Evolutionary conservation across 1,139 yeast genomes (phyloP).

Genomic region (Torulaspora pretoriensis): DNA sequence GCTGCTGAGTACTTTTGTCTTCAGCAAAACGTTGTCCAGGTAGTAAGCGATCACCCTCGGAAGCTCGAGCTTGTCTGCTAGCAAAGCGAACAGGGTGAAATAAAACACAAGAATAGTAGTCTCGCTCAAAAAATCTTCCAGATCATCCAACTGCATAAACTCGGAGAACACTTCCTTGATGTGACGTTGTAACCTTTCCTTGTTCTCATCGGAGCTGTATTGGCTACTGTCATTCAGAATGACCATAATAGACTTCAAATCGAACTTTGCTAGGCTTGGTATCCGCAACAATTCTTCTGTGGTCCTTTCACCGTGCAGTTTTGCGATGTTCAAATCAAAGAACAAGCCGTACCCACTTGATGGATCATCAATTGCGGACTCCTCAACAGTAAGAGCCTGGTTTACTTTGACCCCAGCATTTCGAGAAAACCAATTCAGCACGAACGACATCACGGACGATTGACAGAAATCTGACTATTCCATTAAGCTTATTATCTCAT

Average conservation of each 20-base stretch:
- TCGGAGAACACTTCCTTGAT: constrained; percentile 21
- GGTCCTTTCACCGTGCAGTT: constrained; percentile 15
- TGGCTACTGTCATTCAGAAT: constrained; percentile 21
- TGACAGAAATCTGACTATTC: too few relatives aligned
- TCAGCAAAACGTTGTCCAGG: constrained; percentile 25
- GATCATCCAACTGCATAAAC: constrained; percentile 13
- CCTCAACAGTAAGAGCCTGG: constrained; percentile 11
- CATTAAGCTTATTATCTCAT: background rate
- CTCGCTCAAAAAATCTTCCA: constrained; percentile 13
- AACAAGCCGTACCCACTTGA: constrained; percentile 34
- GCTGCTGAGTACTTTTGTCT: constrained; percentile 24
- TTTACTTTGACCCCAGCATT: constrained; percentile 13
- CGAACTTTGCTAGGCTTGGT: constrained; percentile 36
- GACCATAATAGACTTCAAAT: constrained; percentile 35
- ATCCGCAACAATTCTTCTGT: constrained; percentile 39
- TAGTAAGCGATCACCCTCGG: constrained; percentile 22
- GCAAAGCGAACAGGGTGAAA: constrained; percentile 21
- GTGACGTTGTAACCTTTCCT: constrained; percentile 26
- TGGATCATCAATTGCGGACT: constrained; percentile 15
- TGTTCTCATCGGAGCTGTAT: constrained; percentile 17
- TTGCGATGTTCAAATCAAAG: constrained; percentile 16
- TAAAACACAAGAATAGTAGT: constrained; percentile 20
- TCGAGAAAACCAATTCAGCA: constrained; percentile 11
- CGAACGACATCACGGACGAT: constrained; percentile 9
- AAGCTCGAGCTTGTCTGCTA: constrained; percentile 15